Conservation (phyloP, 176 grass and related monocot genomes). For the Aegilops speltoides region DNA sequence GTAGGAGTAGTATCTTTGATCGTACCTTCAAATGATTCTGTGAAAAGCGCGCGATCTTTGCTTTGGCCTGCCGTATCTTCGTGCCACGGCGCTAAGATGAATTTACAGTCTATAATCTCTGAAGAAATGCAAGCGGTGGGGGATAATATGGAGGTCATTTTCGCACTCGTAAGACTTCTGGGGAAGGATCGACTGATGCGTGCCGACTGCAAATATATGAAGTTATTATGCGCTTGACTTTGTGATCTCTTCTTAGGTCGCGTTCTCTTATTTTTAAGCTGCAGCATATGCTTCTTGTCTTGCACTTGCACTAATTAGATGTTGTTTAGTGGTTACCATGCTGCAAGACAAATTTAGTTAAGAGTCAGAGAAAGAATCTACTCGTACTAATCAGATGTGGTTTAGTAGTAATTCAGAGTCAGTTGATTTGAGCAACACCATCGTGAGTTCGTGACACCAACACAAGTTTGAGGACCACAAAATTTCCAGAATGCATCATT, state of each 20-base stretch:
- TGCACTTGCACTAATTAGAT: neutral
- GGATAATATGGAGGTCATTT: neutral
- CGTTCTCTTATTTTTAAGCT: neutral
- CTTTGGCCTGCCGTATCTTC: conserved; percentile 17
- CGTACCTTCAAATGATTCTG: conserved; percentile 9
- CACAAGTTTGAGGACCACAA: neutral
- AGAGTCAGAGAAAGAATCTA: neutral
- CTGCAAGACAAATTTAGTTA: neutral
- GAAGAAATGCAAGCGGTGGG: neutral
- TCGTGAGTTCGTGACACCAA: conserved; percentile 13
- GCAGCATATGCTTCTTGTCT: neutral
- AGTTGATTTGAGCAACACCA: conserved; percentile 43
- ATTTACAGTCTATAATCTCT: neutral
- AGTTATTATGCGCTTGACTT: neutral
- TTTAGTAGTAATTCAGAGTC: conserved; percentile 5
- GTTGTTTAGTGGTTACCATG: neutral
- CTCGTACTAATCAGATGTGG: neutral
- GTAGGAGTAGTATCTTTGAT: neutral
- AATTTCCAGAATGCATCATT: conserved; percentile 28
- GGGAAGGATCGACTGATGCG: too few species aligned
- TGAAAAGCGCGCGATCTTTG: conserved; percentile 19
- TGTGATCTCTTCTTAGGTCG: neutral
- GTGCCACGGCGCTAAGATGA: neutral
- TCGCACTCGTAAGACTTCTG: neutral
- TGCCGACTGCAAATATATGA: neutral